Conservation (phyloP, 2,329 filamentous ascomycete species). For the Teratosphaeria pseudoeucalypti region DNA sequence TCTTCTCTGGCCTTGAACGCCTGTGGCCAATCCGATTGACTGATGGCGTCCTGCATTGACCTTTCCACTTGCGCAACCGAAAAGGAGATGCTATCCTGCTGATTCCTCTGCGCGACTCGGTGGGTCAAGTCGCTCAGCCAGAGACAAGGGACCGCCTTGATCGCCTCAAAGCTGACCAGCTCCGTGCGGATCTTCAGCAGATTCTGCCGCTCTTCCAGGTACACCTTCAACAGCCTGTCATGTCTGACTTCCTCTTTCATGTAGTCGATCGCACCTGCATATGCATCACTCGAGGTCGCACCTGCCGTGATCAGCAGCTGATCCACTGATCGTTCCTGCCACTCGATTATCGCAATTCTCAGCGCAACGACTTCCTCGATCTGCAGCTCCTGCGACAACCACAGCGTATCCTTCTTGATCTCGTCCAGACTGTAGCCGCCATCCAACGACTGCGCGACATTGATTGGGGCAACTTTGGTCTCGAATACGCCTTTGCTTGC, state of each 20-base stretch:
- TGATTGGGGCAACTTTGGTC: constrained; percentile 76
- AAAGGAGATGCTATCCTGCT: neutral
- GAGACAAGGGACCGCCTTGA: constrained; percentile 2
- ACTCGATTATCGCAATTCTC: constrained; percentile 70
- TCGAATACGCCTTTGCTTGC: constrained; percentile 58
- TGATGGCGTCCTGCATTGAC: constrained; percentile 1
- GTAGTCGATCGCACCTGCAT: constrained; percentile 7
- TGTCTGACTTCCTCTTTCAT: constrained; percentile 19
- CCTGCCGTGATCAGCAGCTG: constrained; percentile 44
- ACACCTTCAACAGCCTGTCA: constrained; percentile 16
- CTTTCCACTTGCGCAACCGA: neutral
- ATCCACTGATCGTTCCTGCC: constrained; percentile 65
- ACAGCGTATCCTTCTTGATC: constrained; percentile 75
- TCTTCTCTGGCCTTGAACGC: constrained; percentile 25
- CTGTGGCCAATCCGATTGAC: constrained; percentile 2
- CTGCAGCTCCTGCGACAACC: constrained; percentile 68
- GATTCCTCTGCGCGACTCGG: constrained; percentile 2
- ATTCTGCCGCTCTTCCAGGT: constrained; percentile 17
- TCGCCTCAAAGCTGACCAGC: constrained; percentile 12
- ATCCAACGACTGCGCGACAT: constrained; percentile 59
- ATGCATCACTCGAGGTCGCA: neutral
- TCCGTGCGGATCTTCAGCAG: constrained; percentile 13
- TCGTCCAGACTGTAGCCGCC: constrained; percentile 62
- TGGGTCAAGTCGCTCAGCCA: constrained; percentile 16
- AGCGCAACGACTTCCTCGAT: constrained; percentile 77